These are phyloP conservation scores for Solanum tacnaense DNA, from an alignment of 257 asterid genomes.

Conservation along the genomic window DNA sequence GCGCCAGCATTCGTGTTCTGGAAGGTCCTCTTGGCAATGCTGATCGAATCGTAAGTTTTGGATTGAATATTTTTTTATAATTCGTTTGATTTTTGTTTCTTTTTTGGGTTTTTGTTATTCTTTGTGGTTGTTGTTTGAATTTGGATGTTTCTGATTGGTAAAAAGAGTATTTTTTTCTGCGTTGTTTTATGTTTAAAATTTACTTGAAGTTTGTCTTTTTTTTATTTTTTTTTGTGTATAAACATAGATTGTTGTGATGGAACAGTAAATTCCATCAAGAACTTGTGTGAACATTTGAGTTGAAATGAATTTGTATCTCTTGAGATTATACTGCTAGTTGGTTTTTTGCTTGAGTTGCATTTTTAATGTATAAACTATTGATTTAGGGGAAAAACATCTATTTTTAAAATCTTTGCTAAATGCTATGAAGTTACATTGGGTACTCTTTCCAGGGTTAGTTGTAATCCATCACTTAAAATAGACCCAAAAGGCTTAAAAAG, in stretches of 20 bases:
- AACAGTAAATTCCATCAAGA: background rate
- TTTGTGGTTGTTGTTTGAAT: background rate
- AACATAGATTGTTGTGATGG: background rate
- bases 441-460: background rate
- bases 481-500: background rate
- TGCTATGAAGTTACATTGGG: background rate
- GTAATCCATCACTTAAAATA: background rate
- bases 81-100: background rate
- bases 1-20: conserved; percentile 64
- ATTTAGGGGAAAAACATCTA: background rate
- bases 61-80: background rate
- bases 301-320: background rate
- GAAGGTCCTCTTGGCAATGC: conserved; percentile 57
- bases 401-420: background rate
- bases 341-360: background rate
- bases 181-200: background rate
- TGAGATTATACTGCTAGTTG: background rate
- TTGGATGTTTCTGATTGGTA: background rate
- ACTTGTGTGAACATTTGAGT: background rate
- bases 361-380: background rate
- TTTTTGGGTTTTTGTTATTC: background rate
- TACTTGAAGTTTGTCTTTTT: background rate
- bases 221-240: background rate
- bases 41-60: conserved; percentile 58
- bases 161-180: background rate